These are phyloP conservation scores for Pichia gijzeniarum DNA, from an alignment of 805 yeast genomes.

Conservation along the genomic window DNA sequence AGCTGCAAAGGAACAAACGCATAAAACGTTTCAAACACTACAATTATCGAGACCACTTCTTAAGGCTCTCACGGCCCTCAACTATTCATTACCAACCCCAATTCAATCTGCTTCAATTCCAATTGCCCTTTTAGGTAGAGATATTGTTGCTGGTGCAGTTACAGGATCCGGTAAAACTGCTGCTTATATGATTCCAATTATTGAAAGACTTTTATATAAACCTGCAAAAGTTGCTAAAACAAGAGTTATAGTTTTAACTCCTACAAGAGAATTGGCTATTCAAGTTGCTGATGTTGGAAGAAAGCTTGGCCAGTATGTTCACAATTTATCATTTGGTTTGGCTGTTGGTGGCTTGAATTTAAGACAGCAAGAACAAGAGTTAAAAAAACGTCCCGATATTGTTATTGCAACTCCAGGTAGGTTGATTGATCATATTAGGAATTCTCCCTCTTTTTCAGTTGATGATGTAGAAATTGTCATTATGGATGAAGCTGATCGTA, in stretches of 20 bases:
- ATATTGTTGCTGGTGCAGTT: slow-evolving; percentile 97
- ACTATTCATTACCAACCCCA: slow-evolving; percentile 86
- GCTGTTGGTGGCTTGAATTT: slow-evolving; percentile 98
- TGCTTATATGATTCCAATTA: slow-evolving; percentile 92
- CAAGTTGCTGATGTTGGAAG: slow-evolving; percentile 94
- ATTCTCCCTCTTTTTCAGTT: slow-evolving; percentile 86
- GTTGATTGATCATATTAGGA: slow-evolving; percentile 92
- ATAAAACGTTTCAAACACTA: slow-evolving; percentile 65
- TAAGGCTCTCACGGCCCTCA: slow-evolving; percentile 73
- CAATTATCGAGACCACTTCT: slow-evolving; percentile 86
- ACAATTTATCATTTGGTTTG: slow-evolving; percentile 76
- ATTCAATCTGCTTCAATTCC: slow-evolving; percentile 94
- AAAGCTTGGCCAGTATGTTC: slow-evolving; percentile 71
- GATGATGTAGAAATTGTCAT: slow-evolving; percentile 90
- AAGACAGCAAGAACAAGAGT: slow-evolving; percentile 91
- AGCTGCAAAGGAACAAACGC: slow-evolving; percentile 35
- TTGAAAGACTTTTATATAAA: slow-evolving; percentile 85
- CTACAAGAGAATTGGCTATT: slow-evolving; percentile 96
- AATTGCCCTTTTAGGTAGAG: slow-evolving; percentile 87
- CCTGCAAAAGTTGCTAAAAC: slow-evolving; percentile 84
- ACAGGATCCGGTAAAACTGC: slow-evolving; percentile 99
- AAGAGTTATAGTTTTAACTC: slow-evolving; percentile 84
- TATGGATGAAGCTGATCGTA: slow-evolving; percentile 97
- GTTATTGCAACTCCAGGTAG: slow-evolving; percentile 99
- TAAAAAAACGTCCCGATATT: slow-evolving; percentile 88